Evolutionary conservation across 2,329 filamentous ascomycete species (phyloP).

Genomic region (Pleomassaria siparia): DNA sequence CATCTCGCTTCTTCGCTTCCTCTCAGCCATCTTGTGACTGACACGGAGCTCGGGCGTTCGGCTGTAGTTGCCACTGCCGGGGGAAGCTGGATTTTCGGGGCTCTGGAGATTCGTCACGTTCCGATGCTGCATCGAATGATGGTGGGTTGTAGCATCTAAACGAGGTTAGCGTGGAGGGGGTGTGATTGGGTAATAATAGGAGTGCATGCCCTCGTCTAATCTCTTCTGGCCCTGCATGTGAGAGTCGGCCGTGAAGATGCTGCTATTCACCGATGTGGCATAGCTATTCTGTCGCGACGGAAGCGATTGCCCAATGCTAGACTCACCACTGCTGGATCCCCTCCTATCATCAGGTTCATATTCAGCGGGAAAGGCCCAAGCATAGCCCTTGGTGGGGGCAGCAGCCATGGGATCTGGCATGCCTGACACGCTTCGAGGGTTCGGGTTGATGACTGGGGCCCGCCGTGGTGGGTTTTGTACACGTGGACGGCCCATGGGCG

Average conservation of each 20-base stretch:
- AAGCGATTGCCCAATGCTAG: slow-evolving; percentile 52
- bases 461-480: slow-evolving; percentile 52
- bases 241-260: slow-evolving; percentile 75
- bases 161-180: slow-evolving; percentile 22
- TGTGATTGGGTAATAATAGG: slow-evolving; percentile 8
- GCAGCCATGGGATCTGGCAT: slow-evolving; percentile 66
- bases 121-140: slow-evolving; percentile 75
- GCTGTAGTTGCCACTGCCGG: slow-evolving; percentile 74
- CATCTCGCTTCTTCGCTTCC: slow-evolving; percentile 84
- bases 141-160: slow-evolving; percentile 58
- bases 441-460: slow-evolving; percentile 74
- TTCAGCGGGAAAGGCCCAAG: slow-evolving; percentile 81
- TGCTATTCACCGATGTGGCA: slow-evolving; percentile 76
- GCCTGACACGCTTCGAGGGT: slow-evolving; percentile 63
- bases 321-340: slow-evolving; percentile 52
- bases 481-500: slow-evolving; percentile 43
- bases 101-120: slow-evolving; percentile 67
- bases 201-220: slow-evolving; percentile 61
- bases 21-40: slow-evolving; percentile 82
- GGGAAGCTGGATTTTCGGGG: slow-evolving; percentile 57
- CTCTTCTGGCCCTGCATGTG: slow-evolving; percentile 72
- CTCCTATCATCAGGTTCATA: slow-evolving; percentile 57
- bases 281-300: slow-evolving; percentile 75
- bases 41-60: slow-evolving; percentile 78
- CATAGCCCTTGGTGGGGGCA: slow-evolving; percentile 78